These are phyloP conservation scores for Sclerotinia glacialis DNA, from an alignment of 2,329 filamentous ascomycete genomes.

Conservation along the genomic window DNA sequence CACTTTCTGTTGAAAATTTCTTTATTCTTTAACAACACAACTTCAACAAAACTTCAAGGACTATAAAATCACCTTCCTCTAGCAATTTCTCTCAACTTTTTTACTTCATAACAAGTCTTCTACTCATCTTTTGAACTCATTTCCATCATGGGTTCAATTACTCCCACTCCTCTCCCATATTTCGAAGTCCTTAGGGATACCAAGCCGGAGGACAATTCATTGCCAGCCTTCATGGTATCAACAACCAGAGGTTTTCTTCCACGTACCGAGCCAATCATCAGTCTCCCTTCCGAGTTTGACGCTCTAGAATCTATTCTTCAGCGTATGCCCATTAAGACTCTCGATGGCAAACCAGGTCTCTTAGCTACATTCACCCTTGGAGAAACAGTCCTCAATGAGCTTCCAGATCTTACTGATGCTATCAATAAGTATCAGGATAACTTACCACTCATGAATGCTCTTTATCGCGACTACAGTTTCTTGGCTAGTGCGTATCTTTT, in stretches of 20 bases:
- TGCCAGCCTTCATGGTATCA: slow-evolving; percentile 77
- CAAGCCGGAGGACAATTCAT: slow-evolving; percentile 57
- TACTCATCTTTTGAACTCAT: slow-evolving; percentile 14
- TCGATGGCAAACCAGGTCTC: slow-evolving; percentile 71
- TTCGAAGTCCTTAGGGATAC: slow-evolving; percentile 65
- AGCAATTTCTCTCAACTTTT: slow-evolving; percentile 6
- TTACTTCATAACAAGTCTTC: slow-evolving; percentile 10
- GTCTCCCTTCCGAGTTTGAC: slow-evolving; percentile 71
- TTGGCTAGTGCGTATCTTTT: slow-evolving; percentile 84
- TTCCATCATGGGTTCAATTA: slow-evolving; percentile 37
- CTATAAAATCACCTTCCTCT: slow-evolving; percentile 18
- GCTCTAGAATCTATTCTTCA: slow-evolving; percentile 68
- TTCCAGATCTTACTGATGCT: slow-evolving; percentile 72
- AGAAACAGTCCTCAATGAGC: slow-evolving; percentile 65
- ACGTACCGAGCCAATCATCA: slow-evolving; percentile 58
- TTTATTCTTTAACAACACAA: slow-evolving; percentile 25
- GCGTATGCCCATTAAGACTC: slow-evolving; percentile 75
- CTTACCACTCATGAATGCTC: slow-evolving; percentile 75
- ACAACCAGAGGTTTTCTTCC: slow-evolving; percentile 73
- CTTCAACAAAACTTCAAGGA: neutral
- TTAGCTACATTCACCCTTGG: slow-evolving; percentile 73
- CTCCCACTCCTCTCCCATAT: slow-evolving; percentile 28
- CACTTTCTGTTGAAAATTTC: slow-evolving; percentile 23
- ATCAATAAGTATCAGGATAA: slow-evolving; percentile 72
- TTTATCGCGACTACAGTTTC: slow-evolving; percentile 92